These are phyloP conservation scores for Ascosphaera pollenicola DNA, from an alignment of 2,329 filamentous ascomycete species.

Conservation along the genomic window DNA sequence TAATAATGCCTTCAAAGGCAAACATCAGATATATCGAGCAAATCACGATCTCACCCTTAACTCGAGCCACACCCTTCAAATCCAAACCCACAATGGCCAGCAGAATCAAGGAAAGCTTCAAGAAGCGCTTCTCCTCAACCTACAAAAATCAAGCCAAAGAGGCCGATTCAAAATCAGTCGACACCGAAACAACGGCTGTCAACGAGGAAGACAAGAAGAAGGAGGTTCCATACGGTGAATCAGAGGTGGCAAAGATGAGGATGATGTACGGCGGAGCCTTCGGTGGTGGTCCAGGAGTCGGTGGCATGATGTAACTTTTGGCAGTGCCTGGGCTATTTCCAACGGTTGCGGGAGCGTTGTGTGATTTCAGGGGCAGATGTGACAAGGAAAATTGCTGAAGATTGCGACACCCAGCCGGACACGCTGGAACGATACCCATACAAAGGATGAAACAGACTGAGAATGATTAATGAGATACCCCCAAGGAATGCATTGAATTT, in stretches of 20 bases:
- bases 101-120: background rate
- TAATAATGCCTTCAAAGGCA: no score
- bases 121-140: background rate
- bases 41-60: background rate
- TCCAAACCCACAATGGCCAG: background rate
- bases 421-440: no score
- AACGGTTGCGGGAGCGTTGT: no score
- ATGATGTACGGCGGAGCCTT: background rate
- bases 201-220: background rate
- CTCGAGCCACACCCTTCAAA: background rate
- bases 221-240: background rate
- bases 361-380: no score
- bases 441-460: no score
- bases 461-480: no score
- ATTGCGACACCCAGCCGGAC: no score
- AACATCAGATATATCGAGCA: no score
- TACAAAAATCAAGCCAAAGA: background rate
- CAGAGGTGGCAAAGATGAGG: background rate
- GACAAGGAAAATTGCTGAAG: no score
- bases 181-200: background rate
- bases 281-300: background rate
- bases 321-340: no score
- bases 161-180: background rate
- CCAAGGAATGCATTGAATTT: no score
- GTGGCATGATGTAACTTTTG: background rate